A percentile compares a stretch with the other conserved stretches of the same genome.
Conservation (phyloP, 2,329 filamentous ascomycete genomes). For the Aspergillus flavus region DNA sequence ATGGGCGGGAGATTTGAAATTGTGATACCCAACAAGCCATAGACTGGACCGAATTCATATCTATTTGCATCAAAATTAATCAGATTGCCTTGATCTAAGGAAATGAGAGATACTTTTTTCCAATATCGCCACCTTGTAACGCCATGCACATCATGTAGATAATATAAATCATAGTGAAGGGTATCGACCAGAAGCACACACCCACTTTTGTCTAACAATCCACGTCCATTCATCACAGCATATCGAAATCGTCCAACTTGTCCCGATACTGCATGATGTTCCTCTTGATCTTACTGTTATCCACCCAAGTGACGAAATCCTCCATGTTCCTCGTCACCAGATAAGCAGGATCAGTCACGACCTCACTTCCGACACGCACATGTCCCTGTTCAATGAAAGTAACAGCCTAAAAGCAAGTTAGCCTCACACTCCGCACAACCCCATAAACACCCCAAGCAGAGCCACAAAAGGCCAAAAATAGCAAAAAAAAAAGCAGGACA, state of each 20-base stretch:
- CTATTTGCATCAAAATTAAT: conserved; percentile 4
- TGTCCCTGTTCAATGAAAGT: conserved; percentile 94
- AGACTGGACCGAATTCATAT: conserved; percentile 8
- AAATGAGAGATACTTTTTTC: background rate
- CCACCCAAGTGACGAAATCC: conserved; percentile 95
- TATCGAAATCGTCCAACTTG: conserved; percentile 93
- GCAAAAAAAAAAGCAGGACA: background rate
- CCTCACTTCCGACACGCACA: conserved; percentile 86
- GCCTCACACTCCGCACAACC: background rate
- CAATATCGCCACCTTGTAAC: conserved; percentile 6
- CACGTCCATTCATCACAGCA: conserved; percentile 59
- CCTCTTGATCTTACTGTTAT: conserved; percentile 94
- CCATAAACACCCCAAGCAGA: background rate
- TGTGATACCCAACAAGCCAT: conserved; percentile 25
- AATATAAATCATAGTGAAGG: conserved; percentile 12
- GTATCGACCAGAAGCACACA: conserved; percentile 14
- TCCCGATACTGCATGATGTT: conserved; percentile 95
- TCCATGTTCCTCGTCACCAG: conserved; percentile 87
- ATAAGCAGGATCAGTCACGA: conserved; percentile 86
- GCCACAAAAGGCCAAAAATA: background rate
- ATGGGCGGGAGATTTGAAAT: background rate
- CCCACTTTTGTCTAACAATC: background rate
- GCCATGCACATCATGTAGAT: conserved; percentile 14
- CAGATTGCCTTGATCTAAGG: background rate
- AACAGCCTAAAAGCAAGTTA: conserved; percentile 36